These are phyloP conservation scores for Globisporangium alternatum DNA, from an alignment of 352 stramenopile species.

Conservation along the genomic window DNA sequence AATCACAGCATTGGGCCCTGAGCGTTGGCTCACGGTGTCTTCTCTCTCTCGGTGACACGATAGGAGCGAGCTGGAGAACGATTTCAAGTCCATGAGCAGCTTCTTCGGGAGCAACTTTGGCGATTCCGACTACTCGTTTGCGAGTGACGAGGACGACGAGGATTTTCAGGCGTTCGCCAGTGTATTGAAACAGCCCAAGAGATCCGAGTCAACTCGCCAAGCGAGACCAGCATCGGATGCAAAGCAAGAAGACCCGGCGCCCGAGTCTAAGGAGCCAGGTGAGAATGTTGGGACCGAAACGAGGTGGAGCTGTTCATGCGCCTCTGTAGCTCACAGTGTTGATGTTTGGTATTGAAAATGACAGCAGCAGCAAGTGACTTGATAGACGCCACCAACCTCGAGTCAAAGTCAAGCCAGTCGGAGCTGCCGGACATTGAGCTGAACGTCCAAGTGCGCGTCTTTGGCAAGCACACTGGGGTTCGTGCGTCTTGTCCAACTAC, in stretches of 20 bases:
- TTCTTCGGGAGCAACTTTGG: conserved; percentile 31
- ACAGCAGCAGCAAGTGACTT: neutral
- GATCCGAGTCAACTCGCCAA: neutral
- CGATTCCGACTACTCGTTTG: conserved; percentile 21
- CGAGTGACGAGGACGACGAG: conserved; percentile 6
- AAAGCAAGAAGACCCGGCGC: neutral
- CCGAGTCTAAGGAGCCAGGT: neutral
- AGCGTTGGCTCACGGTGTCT: neutral
- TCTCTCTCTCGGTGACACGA: neutral
- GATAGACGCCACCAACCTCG: conserved; percentile 2
- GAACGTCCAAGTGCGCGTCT: conserved; percentile 33
- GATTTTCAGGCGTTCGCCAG: neutral
- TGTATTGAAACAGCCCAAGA: neutral
- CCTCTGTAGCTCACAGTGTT: neutral
- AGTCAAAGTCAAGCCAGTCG: neutral
- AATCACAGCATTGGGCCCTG: neutral
- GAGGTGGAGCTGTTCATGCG: neutral
- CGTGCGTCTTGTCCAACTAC: conserved; percentile 12
- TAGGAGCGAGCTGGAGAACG: conserved; percentile 36
- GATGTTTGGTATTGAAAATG: neutral
- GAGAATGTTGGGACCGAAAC: neutral
- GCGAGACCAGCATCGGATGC: neutral
- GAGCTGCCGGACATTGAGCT: conserved; percentile 17
- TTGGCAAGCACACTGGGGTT: conserved; percentile 40
- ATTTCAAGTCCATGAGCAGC: conserved; percentile 47